A percentile compares a stretch with the other conserved stretches of the same genome.
phyloP scores from a whole-genome alignment of 495 filamentous ascomycete genomes.

The Penicillium angulare region DNA sequence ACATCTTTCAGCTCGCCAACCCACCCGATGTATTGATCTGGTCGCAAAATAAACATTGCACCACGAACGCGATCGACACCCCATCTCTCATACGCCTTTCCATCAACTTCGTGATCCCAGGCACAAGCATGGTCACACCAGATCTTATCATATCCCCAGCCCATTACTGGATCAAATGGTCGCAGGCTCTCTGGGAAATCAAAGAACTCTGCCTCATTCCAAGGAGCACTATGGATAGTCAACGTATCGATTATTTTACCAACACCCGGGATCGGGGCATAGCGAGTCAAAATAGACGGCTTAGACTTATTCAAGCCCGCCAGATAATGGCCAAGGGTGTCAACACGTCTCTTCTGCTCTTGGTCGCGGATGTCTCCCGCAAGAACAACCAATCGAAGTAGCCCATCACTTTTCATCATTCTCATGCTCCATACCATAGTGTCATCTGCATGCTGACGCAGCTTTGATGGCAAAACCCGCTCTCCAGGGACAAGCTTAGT shows the following conservation, averaged over 20 bases:
- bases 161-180: conserved; percentile 48
- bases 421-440: conserved; percentile 48
- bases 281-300: conserved; percentile 28
- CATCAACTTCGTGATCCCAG: conserved; percentile 53
- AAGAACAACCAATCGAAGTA: conserved; percentile 61
- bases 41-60: conserved; percentile 55
- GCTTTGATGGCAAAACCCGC: conserved; percentile 51
- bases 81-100: conserved; percentile 59
- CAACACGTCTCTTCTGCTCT: conserved; percentile 43
- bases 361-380: conserved; percentile 53
- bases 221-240: conserved; percentile 54
- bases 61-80: conserved; percentile 59
- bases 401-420: conserved; percentile 49
- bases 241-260: conserved; percentile 54
- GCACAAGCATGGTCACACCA: conserved; percentile 61
- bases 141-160: conserved; percentile 64
- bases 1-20: conserved; percentile 56
- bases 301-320: conserved; percentile 10
- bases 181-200: conserved; percentile 58
- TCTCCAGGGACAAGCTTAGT: conserved; percentile 44
- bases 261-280: conserved; percentile 30
- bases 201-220: conserved; percentile 50
- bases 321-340: conserved; percentile 43
- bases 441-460: conserved; percentile 54
- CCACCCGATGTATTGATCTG: conserved; percentile 66